Evolutionary conservation across 2,329 filamentous ascomycete genomes (phyloP).

Genomic region (Neonectria punicea): DNA sequence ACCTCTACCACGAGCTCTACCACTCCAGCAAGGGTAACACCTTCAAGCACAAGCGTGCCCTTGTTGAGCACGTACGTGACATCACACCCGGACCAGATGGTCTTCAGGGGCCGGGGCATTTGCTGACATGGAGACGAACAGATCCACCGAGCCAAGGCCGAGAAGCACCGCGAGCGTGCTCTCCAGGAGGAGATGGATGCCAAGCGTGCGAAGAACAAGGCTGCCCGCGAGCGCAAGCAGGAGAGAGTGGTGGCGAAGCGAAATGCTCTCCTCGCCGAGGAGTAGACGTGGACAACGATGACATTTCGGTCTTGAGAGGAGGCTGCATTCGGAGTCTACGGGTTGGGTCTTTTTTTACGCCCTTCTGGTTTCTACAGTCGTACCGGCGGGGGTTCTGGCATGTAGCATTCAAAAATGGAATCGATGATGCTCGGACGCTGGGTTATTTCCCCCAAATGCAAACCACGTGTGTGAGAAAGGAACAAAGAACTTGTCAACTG

Average conservation of each 20-base stretch:
- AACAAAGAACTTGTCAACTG: not conserved
- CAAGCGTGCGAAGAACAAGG: constrained; percentile 99
- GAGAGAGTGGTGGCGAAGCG: constrained; percentile 94
- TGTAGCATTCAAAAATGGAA: constrained; percentile 68
- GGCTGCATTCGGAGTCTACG: constrained; percentile 70
- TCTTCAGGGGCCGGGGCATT: constrained; percentile 5
- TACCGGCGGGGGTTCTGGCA: constrained; percentile 63
- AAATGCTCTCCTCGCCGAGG: constrained; percentile 79
- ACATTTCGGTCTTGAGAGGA: constrained; percentile 62
- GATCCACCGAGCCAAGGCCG: constrained; percentile 99
- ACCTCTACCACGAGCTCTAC: constrained; percentile 99
- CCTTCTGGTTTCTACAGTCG: constrained; percentile 60
- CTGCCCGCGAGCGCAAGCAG: constrained; percentile 97
- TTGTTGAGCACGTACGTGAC: constrained; percentile 97
- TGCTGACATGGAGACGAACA: constrained; percentile 53
- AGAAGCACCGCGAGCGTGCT: constrained; percentile 94
- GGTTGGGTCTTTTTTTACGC: constrained; percentile 64
- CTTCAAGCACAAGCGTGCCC: constrained; percentile 99
- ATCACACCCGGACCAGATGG: constrained; percentile 24
- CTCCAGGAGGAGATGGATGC: constrained; percentile 99
- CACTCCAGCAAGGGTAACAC: constrained; percentile 99
- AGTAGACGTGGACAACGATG: constrained; percentile 60
- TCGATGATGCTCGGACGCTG: constrained; percentile 57
- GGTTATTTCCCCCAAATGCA: constrained; percentile 39
- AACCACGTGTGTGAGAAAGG: constrained; percentile 3